Conservation (phyloP, 805 yeast species). For the Ogataea naganishii region DNA sequence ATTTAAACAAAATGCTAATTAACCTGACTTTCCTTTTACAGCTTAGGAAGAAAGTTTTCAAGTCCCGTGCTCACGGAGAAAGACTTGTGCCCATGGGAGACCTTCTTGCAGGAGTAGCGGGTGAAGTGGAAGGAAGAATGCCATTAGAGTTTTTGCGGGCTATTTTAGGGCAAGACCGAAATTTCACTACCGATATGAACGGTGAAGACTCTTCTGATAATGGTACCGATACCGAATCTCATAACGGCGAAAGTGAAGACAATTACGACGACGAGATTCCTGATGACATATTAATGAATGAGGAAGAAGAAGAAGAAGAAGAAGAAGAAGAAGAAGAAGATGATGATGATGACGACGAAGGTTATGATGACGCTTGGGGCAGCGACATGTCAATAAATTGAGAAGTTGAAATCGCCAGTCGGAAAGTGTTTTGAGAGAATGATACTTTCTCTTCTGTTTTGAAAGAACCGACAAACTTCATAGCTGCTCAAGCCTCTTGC, state of each 20-base stretch:
- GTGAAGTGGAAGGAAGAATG: conserved; percentile 6
- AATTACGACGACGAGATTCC: not conserved
- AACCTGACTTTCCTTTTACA: conserved; percentile 32
- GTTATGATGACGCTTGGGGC: not conserved
- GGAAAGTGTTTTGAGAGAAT: too few species aligned
- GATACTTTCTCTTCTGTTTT: too few species aligned
- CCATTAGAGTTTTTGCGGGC: conserved; percentile 4
- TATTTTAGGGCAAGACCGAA: conserved; percentile 1
- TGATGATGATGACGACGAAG: not conserved
- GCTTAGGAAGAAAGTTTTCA: too few species aligned
- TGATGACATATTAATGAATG: not conserved
- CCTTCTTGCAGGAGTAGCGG: too few species aligned
- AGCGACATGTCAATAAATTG: not conserved
- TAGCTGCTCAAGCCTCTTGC: too few species aligned
- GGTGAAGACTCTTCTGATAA: not conserved
- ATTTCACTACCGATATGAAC: not conserved
- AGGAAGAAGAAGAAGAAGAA: not conserved
- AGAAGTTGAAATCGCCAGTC: too few species aligned
- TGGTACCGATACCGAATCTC: not conserved
- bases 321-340: not conserved
- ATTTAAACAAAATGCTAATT: conserved; percentile 53
- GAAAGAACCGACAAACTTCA: too few species aligned
- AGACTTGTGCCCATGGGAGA: conserved; percentile 6
- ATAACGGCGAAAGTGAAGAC: not conserved
- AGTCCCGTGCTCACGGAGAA: conserved; percentile 9